A percentile compares a stretch with the other conserved stretches of the same genome.
phyloP scores from a whole-genome alignment of 176 grass and related monocot genomes.

The Carex littledalei region DNA sequence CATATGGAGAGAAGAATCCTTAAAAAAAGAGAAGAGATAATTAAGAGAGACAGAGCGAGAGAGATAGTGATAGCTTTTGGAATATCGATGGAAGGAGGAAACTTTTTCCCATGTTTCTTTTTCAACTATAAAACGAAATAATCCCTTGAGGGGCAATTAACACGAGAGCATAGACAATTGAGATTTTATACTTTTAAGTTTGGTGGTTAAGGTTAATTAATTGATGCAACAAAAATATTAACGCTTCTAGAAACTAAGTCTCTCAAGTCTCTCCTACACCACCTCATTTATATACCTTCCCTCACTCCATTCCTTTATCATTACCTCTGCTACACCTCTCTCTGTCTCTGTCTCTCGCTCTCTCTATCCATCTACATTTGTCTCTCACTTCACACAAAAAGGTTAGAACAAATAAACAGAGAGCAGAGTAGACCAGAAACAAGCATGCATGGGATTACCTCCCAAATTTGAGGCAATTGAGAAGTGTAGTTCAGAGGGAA shows the following conservation, averaged over 20 bases:
- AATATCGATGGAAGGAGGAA: background rate
- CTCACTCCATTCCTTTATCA: background rate
- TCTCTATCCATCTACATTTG: background rate
- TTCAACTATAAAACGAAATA: background rate
- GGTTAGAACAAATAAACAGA: background rate
- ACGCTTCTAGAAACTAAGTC: slow-evolving; percentile 48
- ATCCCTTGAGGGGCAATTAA: slow-evolving; percentile 20
- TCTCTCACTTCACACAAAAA: background rate
- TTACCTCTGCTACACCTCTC: slow-evolving; percentile 6
- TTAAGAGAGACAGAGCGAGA: background rate
- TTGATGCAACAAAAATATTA: background rate
- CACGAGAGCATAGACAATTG: background rate
- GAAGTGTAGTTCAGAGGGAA: slow-evolving; percentile 57
- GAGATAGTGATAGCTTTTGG: slow-evolving; percentile 8
- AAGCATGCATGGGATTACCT: slow-evolving; percentile 42
- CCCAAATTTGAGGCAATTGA: slow-evolving; percentile 64
- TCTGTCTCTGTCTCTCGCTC: slow-evolving; percentile 13
- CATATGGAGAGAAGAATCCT: background rate
- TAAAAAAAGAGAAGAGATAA: background rate
- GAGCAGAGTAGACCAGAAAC: background rate
- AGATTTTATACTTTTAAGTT: background rate
- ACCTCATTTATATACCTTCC: slow-evolving; percentile 53
- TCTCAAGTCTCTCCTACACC: slow-evolving; percentile 32
- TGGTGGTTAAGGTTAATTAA: slow-evolving; percentile 9
- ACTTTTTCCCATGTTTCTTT: background rate